phyloP scores from a whole-genome alignment of 768 basidiomycete genomes.

The Podaxis sp. region DNA sequence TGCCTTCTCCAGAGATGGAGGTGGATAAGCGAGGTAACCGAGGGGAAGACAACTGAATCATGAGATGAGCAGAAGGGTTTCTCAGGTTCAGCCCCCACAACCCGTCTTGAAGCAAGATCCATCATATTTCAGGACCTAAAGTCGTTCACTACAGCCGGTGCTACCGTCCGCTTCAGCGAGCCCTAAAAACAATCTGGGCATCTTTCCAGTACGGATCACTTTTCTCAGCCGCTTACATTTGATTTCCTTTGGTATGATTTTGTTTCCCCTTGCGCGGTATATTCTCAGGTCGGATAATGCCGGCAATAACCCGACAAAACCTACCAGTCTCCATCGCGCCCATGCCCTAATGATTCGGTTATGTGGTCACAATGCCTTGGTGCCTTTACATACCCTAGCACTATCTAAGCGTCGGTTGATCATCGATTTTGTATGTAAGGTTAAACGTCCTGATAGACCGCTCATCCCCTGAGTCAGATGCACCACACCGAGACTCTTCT shows the following conservation, averaged over 20 bases:
- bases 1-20: slow-evolving; percentile 2
- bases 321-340: neutral
- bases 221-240: neutral
- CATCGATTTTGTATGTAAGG: neutral
- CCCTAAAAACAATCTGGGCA: too few species aligned
- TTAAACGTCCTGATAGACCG: neutral
- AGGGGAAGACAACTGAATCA: slow-evolving; percentile 3
- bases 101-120: neutral
- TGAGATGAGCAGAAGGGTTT: neutral
- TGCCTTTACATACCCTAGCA: neutral
- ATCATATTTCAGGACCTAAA: neutral
- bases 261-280: neutral
- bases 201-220: slow-evolving; percentile 1
- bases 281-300: neutral
- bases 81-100: neutral
- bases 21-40: slow-evolving; percentile 11
- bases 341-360: neutral
- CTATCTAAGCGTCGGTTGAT: neutral
- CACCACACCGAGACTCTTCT: neutral
- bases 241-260: neutral
- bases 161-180: neutral
- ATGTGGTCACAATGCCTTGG: neutral
- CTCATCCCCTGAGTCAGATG: neutral
- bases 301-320: neutral
- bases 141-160: neutral